Evolutionary conservation across 805 yeast species (phyloP), one percentile per base, ranked within the genome.

Genomic region (Monosporozyma aerobia): DNA sequence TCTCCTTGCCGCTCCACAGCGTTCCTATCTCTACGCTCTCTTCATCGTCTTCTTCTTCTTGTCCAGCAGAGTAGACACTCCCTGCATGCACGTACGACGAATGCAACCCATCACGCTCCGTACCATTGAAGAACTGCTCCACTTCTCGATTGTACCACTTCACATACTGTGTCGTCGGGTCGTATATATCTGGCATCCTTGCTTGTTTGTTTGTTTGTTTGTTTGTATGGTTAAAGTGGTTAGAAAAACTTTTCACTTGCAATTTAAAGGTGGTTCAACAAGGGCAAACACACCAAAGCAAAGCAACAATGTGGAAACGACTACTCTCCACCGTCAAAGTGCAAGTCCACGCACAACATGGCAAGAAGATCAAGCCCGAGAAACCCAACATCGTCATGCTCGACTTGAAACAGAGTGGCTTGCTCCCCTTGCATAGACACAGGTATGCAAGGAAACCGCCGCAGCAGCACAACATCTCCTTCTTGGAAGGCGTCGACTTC

Each of bases 401-500:
- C 25, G 59, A 62, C 49, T 65, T 63, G 5, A 32, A 47, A 16
- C 43, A 47, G 23, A 35, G 43, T 47, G 50, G 50, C 44, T 9
- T 47, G 29, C 3, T 45, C 22, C 37, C 39, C 6, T 10, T 22
- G 10, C 47, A 22, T 6, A 44, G 11, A 22, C 11, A 27, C 10
- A 32, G 29, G n/a, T 19, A 16, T 25, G 13, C 19, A 19, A 19
- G 19, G 30, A 19, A 19, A 50, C 39, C 19, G 1, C 7, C 29
- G 7, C 27, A 22, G 3, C 25, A 22, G 2, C 32, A 6, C 32
- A 27, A 27, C 6, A 37, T 63, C 5, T 62, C 67, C 1, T 57
- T 61, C n/a, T 52, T 66, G 29, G 65, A 64, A 44, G 69, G 69
- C 37, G 57, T 66, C 8, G 67, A 63, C 19, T 54, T 49, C 10